phyloP scores from a whole-genome alignment of 1,284 basidiomycete species.

The Ganoderma sinense region DNA sequence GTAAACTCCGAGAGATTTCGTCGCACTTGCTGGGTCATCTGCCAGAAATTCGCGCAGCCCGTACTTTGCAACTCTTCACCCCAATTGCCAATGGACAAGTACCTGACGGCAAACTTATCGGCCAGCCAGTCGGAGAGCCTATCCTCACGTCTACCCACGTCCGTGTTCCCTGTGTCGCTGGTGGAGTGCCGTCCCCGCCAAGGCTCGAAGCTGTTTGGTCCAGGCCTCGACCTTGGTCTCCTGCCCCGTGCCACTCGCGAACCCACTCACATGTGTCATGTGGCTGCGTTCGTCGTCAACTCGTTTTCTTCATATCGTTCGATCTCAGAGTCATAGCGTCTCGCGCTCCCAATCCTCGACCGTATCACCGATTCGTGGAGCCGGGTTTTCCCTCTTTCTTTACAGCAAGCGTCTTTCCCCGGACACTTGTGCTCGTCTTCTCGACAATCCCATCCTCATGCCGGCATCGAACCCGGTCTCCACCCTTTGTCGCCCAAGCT shows the following conservation, averaged over 20 bases:
- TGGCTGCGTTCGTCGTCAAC: background rate
- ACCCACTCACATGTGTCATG: background rate
- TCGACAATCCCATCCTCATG: background rate
- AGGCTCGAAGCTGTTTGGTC: background rate
- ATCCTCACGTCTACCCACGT: background rate
- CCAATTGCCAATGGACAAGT: background rate
- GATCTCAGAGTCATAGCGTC: background rate
- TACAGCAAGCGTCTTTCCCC: background rate
- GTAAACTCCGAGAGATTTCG: background rate
- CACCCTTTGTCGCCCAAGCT: background rate
- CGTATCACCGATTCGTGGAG: background rate
- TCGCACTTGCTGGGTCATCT: background rate
- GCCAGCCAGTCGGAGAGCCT: background rate
- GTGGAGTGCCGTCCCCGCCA: background rate
- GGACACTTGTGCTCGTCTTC: background rate
- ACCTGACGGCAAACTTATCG: background rate
- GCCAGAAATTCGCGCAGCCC: background rate
- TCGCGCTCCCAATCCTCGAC: background rate
- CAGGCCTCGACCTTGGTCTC: background rate
- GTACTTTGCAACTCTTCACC: background rate
- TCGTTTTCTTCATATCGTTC: background rate
- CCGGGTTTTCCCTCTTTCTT: background rate
- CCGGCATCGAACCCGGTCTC: background rate
- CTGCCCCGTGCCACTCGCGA: background rate
- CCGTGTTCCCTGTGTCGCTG: background rate